These are phyloP conservation scores for Ustilago loliicola DNA, from an alignment of 1,284 basidiomycete species.

Conservation along the genomic window DNA sequence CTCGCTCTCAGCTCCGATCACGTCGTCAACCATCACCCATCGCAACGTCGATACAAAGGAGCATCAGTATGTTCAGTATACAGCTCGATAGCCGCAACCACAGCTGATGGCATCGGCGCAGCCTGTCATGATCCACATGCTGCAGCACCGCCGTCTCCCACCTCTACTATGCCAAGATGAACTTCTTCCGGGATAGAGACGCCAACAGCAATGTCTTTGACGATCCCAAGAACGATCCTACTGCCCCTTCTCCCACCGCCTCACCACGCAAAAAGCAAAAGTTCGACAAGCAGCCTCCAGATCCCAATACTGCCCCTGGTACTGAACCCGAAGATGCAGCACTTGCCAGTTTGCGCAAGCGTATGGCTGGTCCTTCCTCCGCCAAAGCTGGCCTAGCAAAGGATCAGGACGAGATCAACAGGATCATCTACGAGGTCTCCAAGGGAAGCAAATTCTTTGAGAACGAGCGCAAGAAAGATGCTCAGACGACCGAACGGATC, in stretches of 20 bases:
- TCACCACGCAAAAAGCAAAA: constrained; percentile 51
- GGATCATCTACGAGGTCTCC: constrained; percentile 65
- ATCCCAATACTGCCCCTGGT: neutral
- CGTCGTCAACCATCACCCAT: neutral
- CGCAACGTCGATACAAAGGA: neutral
- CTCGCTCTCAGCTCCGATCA: neutral
- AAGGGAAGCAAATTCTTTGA: constrained; percentile 71
- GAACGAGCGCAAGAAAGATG: constrained; percentile 87
- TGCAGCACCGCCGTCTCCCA: neutral
- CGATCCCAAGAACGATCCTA: constrained; percentile 48
- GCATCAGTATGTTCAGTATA: neutral
- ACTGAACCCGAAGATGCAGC: constrained; percentile 42
- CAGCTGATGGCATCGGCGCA: neutral
- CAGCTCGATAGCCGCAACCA: neutral
- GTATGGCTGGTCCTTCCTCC: constrained; percentile 65
- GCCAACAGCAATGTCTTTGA: constrained; percentile 47
- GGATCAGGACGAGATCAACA: constrained; percentile 63
- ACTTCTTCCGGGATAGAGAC: constrained; percentile 53
- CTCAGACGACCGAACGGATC: constrained; percentile 81
- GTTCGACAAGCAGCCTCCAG: constrained; percentile 6
- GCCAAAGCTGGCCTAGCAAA: constrained; percentile 66
- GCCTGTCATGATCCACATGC: constrained; percentile 5
- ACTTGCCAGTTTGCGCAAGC: constrained; percentile 54
- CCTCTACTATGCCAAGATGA: constrained; percentile 28
- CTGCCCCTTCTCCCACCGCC: constrained; percentile 36